phyloP scores from a whole-genome alignment of 1,284 basidiomycete genomes.

The Microstroma glucosiphilum region DNA sequence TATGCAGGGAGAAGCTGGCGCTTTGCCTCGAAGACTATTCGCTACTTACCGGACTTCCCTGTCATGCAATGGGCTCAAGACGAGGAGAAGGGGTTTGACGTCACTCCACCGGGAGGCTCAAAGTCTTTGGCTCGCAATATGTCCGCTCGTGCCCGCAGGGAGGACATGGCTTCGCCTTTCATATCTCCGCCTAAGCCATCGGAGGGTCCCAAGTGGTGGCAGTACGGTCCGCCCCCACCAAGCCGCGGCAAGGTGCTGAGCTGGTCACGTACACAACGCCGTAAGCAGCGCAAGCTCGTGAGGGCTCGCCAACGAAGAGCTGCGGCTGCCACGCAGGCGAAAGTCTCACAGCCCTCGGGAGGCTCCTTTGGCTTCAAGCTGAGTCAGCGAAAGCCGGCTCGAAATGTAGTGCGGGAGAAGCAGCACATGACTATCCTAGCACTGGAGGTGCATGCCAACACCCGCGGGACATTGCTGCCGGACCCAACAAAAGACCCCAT shows the following conservation, averaged over 20 bases:
- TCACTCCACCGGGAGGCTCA: constrained; percentile 15
- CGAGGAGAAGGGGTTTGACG: too few species aligned
- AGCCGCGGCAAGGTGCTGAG: constrained; percentile 22
- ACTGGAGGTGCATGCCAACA: constrained; percentile 73
- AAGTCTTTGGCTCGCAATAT: not conserved
- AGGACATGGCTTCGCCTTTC: not conserved
- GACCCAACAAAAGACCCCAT: constrained; percentile 68
- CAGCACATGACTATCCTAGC: constrained; percentile 75
- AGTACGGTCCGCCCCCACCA: constrained; percentile 33
- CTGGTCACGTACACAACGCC: constrained; percentile 22
- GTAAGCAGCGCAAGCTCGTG: constrained; percentile 11
- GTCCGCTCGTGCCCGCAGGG: not conserved
- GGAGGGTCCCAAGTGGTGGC: constrained; percentile 24
- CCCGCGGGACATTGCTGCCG: constrained; percentile 62
- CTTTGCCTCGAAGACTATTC: constrained; percentile 56
- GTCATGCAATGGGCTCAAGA: constrained; percentile 3
- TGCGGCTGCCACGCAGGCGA: constrained; percentile 63
- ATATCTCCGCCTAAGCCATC: too few species aligned
- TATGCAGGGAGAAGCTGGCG: constrained; percentile 73
- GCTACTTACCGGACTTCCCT: constrained; percentile 48
- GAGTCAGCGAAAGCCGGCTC: constrained; percentile 29
- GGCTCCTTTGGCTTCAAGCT: constrained; percentile 54
- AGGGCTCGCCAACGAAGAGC: constrained; percentile 20
- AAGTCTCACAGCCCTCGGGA: constrained; percentile 62
- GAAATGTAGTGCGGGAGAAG: constrained; percentile 56